Base-by-base conservation (phyloP, 257 asterid species). In the Scutellaria barbata region DNA sequence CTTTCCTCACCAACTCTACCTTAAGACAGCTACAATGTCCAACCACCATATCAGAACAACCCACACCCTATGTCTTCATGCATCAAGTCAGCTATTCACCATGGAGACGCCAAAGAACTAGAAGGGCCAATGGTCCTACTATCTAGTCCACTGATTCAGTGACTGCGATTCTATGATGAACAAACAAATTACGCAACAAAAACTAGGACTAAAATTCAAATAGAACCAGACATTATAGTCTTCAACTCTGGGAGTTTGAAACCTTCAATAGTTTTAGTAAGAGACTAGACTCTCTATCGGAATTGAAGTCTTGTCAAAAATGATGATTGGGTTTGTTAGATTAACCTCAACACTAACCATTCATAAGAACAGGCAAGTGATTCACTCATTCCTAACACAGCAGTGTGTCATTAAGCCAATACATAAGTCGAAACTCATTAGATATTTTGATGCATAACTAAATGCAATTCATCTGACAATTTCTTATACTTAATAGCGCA, bases 81-180 rank as follows among this genome's bases (percentile, higher is more conserved):
- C 55, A 48, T 67, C 39, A 41, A 48, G 54, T 48, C 53, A 43
- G 33, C 9, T 17, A 37, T 35, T 37, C 46, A 7, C 57, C 1
- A 17, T 25, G 52, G 7, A 45, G 57, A 74, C 10, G 53, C 72
- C 55, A 5, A 71, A 41, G 17, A 14, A 40, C 14, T 50, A n/a
- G n/a, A n/a, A n/a, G n/a, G n/a, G n/a, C n/a, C n/a, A n/a, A n/a
- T n/a, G n/a, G n/a, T n/a, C n/a, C n/a, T n/a, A n/a, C n/a, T n/a
- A n/a, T n/a, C n/a, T n/a, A 46, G 16, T 6, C 7, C 25, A 25
- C 20, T 8, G 30, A 52, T 35, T 11, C 8, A 37, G n/a, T 3
- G n/a, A n/a, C n/a, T n/a, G n/a, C n/a, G 8, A 25, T 35, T 30
- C 20, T 39, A 14, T 2, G 18, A 56, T 18, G 47, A 51, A 25